Conservation (phyloP, 2,329 filamentous ascomycete species). For the Pyricularia sp. region DNA sequence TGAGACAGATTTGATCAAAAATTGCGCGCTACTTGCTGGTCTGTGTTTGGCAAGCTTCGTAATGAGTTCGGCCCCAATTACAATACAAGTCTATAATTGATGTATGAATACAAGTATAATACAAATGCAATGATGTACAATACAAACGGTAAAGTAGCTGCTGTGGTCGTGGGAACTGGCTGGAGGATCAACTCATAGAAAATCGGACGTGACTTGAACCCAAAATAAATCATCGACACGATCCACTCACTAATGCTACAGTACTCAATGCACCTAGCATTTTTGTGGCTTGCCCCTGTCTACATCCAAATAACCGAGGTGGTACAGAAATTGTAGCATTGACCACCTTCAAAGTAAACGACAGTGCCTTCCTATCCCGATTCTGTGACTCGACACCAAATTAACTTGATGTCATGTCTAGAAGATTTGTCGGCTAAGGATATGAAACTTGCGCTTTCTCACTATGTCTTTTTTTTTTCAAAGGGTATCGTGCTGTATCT, state of each 20-base stretch:
- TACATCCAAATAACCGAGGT: not conserved
- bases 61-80: not conserved
- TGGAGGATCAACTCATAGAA: not conserved
- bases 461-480: not conserved
- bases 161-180: not conserved
- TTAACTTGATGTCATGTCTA: not conserved
- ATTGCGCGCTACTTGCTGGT: not conserved
- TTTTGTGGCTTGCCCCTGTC: not conserved
- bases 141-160: not conserved
- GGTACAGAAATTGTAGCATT: not conserved
- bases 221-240: too few species aligned
- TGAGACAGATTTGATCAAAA: not conserved
- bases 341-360: not conserved
- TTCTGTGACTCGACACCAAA: not conserved
- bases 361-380: not conserved
- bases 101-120: not conserved
- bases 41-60: not conserved
- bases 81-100: not conserved
- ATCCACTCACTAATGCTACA: too few species aligned
- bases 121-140: not conserved
- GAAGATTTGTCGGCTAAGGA: not conserved
- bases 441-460: not conserved
- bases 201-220: not conserved
- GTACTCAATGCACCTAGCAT: not conserved
- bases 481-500: slow-evolving; percentile 1